phyloP scores from a whole-genome alignment of 106 monocot genomes.

The Posidonia australis region DNA sequence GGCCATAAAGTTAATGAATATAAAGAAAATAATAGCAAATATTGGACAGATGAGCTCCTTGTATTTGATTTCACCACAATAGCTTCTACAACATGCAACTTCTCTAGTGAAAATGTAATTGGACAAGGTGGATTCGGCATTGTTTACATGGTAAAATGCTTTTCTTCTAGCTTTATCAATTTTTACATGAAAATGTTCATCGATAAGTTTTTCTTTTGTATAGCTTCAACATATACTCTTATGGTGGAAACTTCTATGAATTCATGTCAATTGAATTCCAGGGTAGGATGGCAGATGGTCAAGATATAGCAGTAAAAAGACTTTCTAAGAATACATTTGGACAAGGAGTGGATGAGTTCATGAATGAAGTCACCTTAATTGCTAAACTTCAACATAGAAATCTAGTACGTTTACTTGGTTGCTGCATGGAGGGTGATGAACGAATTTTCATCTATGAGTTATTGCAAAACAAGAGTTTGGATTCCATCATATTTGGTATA shows the following conservation, averaged over 20 bases:
- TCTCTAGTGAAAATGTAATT: background rate
- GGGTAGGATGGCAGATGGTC: constrained; percentile 3
- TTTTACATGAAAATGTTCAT: background rate
- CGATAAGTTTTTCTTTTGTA: too few relatives aligned
- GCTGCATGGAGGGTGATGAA: constrained; percentile 2
- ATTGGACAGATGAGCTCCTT: too few relatives aligned
- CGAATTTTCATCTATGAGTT: constrained; percentile 12
- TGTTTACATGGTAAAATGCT: constrained; percentile 3
- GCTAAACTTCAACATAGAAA: constrained; percentile 14
- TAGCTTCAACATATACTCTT: too few relatives aligned
- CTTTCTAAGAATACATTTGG: background rate
- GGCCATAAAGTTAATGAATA: too few relatives aligned
- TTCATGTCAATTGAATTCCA: background rate
- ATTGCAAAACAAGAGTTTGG: constrained; percentile 3
- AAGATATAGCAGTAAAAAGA: constrained; percentile 9
- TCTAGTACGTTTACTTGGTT: constrained; percentile 3
- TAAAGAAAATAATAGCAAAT: too few relatives aligned
- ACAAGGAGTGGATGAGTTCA: constrained; percentile 8
- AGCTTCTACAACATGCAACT: background rate
- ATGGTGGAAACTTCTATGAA: background rate
- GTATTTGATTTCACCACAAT: constrained; percentile 1
- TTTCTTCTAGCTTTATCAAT: background rate
- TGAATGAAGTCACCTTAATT: constrained; percentile 4
- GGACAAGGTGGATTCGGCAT: constrained; percentile 4
- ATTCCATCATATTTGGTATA: constrained; percentile 5